These are phyloP conservation scores for Teratosphaeria gauchensis DNA, from an alignment of 2,329 filamentous ascomycete genomes.

Conservation along the genomic window DNA sequence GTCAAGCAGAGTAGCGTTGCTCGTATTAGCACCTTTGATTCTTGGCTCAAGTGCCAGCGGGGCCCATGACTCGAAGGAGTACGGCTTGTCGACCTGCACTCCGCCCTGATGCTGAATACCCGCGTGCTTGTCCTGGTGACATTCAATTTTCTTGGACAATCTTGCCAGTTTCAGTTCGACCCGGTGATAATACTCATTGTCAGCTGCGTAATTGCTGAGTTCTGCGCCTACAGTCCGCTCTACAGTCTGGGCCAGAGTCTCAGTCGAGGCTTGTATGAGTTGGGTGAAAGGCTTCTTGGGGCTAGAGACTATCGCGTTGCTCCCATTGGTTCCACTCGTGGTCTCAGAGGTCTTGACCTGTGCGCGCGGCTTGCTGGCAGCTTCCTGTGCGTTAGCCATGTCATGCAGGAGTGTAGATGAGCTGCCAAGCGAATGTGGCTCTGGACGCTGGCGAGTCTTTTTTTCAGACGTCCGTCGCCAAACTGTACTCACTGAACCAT, in stretches of 20 bases:
- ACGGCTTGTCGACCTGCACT: not conserved
- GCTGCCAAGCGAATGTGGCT: not conserved
- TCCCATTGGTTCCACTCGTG: not conserved
- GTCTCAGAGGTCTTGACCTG: not conserved
- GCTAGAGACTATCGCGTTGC: not conserved
- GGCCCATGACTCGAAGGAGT: not conserved
- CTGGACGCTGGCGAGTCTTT: not conserved
- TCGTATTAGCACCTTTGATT: not conserved
- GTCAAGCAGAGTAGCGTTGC: not conserved
- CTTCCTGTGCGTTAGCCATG: not conserved
- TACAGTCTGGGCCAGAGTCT: not conserved
- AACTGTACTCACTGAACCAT: not conserved
- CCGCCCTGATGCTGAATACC: not conserved
- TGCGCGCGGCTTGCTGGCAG: not conserved
- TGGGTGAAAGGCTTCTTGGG: not conserved
- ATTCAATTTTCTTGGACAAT: too few relatives aligned
- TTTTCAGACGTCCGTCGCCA: not conserved
- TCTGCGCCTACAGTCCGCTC: not conserved
- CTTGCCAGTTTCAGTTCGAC: not conserved
- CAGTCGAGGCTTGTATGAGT: not conserved
- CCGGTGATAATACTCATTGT: not conserved
- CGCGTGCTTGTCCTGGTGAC: too few relatives aligned
- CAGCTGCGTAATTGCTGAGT: not conserved
- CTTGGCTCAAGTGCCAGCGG: not conserved
- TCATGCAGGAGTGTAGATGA: not conserved